phyloP scores from a whole-genome alignment of 2,329 filamentous ascomycete species.

The Fusarium sp. region DNA sequence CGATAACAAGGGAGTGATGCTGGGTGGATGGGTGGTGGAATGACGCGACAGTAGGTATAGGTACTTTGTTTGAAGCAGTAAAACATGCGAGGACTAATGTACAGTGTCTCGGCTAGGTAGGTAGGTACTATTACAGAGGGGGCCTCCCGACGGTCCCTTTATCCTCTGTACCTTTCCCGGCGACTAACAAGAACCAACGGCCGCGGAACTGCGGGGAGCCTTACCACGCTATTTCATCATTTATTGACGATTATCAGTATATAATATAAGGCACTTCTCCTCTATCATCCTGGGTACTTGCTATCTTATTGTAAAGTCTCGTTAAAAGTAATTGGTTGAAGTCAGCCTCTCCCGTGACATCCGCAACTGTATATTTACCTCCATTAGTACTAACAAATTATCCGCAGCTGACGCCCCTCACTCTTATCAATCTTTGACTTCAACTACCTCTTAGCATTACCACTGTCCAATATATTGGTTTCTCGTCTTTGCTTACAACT shows the following conservation, averaged over 20 bases:
- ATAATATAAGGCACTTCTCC: not conserved
- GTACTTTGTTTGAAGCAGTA: not conserved
- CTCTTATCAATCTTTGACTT: not conserved
- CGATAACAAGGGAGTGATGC: constrained; percentile 10
- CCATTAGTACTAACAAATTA: constrained; percentile 7
- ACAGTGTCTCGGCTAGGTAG: constrained; percentile 6
- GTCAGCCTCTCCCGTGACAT: constrained; percentile 22
- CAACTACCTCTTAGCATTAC: not conserved
- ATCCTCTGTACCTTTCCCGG: not conserved
- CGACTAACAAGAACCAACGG: not conserved
- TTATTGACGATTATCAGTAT: not conserved
- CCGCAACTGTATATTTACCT: constrained; percentile 2
- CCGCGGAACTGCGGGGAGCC: constrained; percentile 8
- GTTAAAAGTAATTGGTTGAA: not conserved
- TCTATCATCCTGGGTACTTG: not conserved
- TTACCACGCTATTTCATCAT: not conserved
- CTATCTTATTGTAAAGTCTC: not conserved
- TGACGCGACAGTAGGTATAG: constrained; percentile 3
- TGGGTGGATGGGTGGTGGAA: constrained; percentile 3
- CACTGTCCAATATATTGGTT: not conserved
- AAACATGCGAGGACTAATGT: not conserved
- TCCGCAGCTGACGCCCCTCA: constrained; percentile 19
- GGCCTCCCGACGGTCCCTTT: not conserved
- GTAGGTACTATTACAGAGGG: not conserved
- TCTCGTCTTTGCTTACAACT: not conserved